Evolutionary conservation across 2,329 filamentous ascomycete genomes (phyloP), one percentile per base, ranked within the genome.

Genomic region (Biscogniauxia marginata): DNA sequence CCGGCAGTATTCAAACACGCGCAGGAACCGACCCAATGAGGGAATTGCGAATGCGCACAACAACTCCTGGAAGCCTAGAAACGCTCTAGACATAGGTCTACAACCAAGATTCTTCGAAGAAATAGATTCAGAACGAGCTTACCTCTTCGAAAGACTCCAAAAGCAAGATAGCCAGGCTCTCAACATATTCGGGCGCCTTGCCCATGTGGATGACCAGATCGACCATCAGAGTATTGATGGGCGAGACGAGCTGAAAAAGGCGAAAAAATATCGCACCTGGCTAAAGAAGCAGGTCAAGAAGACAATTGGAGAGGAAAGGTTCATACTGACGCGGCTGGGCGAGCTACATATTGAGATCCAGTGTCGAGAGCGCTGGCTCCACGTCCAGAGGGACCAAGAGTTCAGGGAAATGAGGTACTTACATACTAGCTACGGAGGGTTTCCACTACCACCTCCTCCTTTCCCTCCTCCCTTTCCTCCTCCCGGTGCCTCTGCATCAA

Each of bases 321-420:
- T 70, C 16, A 75, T 83, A 6, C 66, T 79, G 43, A 55, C 70
- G 16, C 71, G 80, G 2, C 69, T 85, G n/a, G 70, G 75, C 11
- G 80, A 84, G 55, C 61, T 85, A 13, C 72, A 76, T 30, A 67
- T 78, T 16, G 80, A 84, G 66, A 74, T 80, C 13, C 75, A 77
- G 60, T 76, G 74, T 43, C 73, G 74, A 3, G 74, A 78, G 51
- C 68, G 74, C 2, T 75, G 73, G 73, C 63, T 63, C 24, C 68
- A 72, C 39, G 65, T 74, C 1, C 67, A 68, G 45, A 62, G 67
- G 16, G 67, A 70, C 50, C 49, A 61, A 52, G 56, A 60, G 45
- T 60, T 9, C 46, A 46, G 20, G 59, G 61, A 7, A 51, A 57
- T 56, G 52, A 22, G 61, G 63, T 52, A 46, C n/a, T 46, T 52